Conservation (phyloP, 1,284 basidiomycete species). For the Pascua sp. region DNA sequence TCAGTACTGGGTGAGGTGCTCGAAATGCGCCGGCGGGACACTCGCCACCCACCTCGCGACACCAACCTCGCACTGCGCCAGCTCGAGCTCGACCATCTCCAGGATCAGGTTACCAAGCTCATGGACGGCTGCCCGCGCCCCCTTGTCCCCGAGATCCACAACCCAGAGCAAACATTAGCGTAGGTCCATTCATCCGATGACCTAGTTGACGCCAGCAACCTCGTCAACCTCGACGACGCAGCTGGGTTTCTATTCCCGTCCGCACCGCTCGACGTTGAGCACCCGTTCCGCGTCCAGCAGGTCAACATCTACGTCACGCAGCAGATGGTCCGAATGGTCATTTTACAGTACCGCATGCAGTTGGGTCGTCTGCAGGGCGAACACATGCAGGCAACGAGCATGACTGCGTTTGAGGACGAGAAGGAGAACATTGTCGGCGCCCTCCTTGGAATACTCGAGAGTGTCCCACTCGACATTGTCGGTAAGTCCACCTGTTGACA, state of each 20-base stretch:
- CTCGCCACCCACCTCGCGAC: conserved; percentile 27
- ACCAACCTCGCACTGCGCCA: conserved; percentile 28
- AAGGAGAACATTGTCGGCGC: conserved; percentile 49
- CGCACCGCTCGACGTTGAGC: conserved; percentile 60
- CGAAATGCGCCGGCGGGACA: conserved; percentile 30
- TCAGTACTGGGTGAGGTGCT: conserved; percentile 35
- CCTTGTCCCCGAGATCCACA: conserved; percentile 23
- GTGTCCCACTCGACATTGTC: conserved; percentile 83
- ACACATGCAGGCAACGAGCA: background rate
- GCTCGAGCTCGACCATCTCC: conserved; percentile 31
- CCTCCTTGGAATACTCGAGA: conserved; percentile 72
- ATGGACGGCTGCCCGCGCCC: conserved; percentile 37
- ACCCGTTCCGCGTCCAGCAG: conserved; percentile 84
- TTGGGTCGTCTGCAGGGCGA: conserved; percentile 56
- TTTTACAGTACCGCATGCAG: conserved; percentile 80
- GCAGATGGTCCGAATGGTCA: conserved; percentile 84
- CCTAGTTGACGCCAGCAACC: background rate
- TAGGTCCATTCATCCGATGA: background rate
- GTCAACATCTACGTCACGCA: conserved; percentile 79
- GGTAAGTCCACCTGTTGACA: conserved; percentile 37
- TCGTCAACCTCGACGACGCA: background rate
- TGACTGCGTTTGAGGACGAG: conserved; percentile 13
- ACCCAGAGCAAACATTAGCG: background rate
- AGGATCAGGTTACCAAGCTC: conserved; percentile 30
- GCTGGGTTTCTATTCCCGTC: background rate